phyloP scores from a whole-genome alignment of 2,329 filamentous ascomycete genomes.

The Atkinsonella hypoxylon region DNA sequence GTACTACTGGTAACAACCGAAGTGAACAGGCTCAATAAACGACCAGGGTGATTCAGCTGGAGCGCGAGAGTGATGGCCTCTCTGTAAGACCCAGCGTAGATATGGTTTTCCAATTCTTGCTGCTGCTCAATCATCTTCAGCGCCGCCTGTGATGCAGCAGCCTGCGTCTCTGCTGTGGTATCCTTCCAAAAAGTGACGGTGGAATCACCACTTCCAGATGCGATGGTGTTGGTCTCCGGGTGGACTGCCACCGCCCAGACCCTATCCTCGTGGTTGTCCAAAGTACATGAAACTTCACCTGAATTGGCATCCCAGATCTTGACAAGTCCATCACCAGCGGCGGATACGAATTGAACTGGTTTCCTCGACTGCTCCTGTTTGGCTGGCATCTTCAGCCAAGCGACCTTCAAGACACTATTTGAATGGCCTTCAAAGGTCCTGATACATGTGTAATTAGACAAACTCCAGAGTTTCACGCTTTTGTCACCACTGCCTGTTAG shows the following conservation, averaged over 20 bases:
- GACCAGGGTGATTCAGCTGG: slow-evolving; percentile 85
- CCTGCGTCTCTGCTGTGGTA: slow-evolving; percentile 70
- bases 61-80: slow-evolving; percentile 87
- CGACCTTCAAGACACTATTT: slow-evolving; percentile 86
- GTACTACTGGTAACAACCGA: slow-evolving; percentile 55
- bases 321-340: slow-evolving; percentile 86
- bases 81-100: slow-evolving; percentile 75
- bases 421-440: slow-evolving; percentile 93
- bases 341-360: slow-evolving; percentile 65
- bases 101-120: slow-evolving; percentile 87
- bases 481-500: slow-evolving; percentile 93
- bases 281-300: slow-evolving; percentile 75
- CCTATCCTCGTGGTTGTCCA: slow-evolving; percentile 94
- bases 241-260: slow-evolving; percentile 82
- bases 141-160: slow-evolving; percentile 59
- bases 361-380: slow-evolving; percentile 42
- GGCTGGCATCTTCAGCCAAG: slow-evolving; percentile 58
- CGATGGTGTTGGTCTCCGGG: slow-evolving; percentile 56
- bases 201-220: slow-evolving; percentile 86
- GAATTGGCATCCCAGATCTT: slow-evolving; percentile 89
- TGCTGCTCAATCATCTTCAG: slow-evolving; percentile 83
- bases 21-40: slow-evolving; percentile 74
- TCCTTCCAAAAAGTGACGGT: slow-evolving; percentile 94
- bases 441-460: slow-evolving; percentile 84
- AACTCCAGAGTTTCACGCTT: slow-evolving; percentile 88